Conservation (phyloP, 2,329 filamentous ascomycete species). For the Epichloe hybrida region DNA sequence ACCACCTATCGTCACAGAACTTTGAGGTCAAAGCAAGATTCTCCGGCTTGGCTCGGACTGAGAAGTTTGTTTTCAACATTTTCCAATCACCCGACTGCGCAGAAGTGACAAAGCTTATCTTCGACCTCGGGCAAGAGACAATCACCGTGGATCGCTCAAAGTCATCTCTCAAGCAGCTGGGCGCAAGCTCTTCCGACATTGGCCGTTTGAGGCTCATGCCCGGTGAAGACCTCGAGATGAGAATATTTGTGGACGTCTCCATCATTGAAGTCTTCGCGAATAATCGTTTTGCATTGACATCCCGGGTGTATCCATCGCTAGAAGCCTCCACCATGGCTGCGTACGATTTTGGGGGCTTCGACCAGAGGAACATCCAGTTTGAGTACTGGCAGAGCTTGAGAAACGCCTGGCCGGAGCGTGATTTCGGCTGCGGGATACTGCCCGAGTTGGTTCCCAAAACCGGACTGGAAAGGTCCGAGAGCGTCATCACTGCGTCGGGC, state of each 20-base stretch:
- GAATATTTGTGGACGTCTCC: slow-evolving; percentile 11
- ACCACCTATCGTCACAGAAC: slow-evolving; percentile 1
- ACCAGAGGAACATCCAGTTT: not conserved
- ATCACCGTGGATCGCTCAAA: slow-evolving; percentile 9
- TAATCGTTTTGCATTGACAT: slow-evolving; percentile 11
- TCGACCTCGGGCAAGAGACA: slow-evolving; percentile 7
- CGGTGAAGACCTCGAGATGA: slow-evolving; percentile 10
- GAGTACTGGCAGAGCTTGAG: slow-evolving; percentile 2
- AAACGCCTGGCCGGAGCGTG: slow-evolving; percentile 4
- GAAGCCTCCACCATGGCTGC: slow-evolving; percentile 1
- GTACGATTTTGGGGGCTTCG: slow-evolving; percentile 3
- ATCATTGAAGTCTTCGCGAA: slow-evolving; percentile 12
- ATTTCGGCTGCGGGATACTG: not conserved
- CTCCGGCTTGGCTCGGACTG: not conserved
- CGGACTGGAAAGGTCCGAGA: not conserved
- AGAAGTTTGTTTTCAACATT: slow-evolving; percentile 4
- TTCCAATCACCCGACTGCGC: slow-evolving; percentile 3
- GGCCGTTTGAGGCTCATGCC: slow-evolving; percentile 3
- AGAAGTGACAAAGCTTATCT: slow-evolving; percentile 9
- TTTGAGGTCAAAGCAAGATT: slow-evolving; percentile 5
- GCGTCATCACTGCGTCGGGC: not conserved
- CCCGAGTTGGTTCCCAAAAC: slow-evolving; percentile 2
- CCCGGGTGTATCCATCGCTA: slow-evolving; percentile 10
- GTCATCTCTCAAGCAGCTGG: slow-evolving; percentile 7
- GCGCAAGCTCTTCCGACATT: not conserved